A percentile compares a stretch with the other conserved stretches of the same genome.
phyloP scores from a whole-genome alignment of 2,329 filamentous ascomycete species.

The Periconia sp. region DNA sequence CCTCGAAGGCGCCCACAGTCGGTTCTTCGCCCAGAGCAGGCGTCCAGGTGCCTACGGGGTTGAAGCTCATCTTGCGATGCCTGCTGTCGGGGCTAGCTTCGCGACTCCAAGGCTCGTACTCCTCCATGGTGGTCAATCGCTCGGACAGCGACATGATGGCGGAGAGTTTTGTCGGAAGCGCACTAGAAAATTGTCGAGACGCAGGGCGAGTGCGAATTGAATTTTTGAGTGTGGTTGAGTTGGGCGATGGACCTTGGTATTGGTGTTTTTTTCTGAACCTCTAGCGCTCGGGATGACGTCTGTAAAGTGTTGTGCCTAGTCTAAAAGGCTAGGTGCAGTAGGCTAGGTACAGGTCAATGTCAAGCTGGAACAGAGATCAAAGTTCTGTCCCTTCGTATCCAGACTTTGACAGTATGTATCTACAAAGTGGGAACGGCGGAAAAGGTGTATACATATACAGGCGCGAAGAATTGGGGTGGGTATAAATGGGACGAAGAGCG shows the following conservation, averaged over 20 bases:
- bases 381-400: neutral
- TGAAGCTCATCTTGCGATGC: conserved; percentile 53
- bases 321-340: neutral
- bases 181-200: neutral
- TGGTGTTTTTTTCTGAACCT: neutral
- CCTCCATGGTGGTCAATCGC: conserved; percentile 44
- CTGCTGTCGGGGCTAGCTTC: conserved; percentile 40
- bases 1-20: conserved; percentile 55
- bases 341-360: neutral
- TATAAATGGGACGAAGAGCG: too few relatives aligned
- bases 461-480: too few relatives aligned
- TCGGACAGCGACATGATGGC: conserved; percentile 42
- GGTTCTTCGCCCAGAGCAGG: conserved; percentile 43
- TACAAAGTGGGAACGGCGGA: neutral
- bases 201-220: neutral
- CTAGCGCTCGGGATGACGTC: neutral
- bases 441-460: neutral
- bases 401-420: neutral
- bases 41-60: conserved; percentile 52
- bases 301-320: neutral
- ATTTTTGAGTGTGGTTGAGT: neutral
- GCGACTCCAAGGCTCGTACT: conserved; percentile 44
- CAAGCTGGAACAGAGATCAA: neutral
- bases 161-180: neutral
- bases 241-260: neutral